Conservation (phyloP, 257 asterid species). For the Ilex asprella region DNA sequence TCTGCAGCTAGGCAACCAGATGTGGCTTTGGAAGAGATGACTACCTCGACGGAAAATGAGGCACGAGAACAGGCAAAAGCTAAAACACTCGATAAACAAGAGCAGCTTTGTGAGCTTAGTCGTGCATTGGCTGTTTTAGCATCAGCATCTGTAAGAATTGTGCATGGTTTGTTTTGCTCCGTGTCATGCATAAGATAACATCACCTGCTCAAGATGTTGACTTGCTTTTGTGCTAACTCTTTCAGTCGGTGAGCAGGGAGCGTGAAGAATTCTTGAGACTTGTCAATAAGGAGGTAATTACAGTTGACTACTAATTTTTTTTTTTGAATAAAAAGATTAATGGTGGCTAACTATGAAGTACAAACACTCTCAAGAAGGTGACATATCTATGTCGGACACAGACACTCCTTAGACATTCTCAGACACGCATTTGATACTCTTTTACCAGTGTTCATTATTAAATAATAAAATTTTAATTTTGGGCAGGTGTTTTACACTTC, state of each 20-base stretch:
- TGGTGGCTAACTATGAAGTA: too few species aligned
- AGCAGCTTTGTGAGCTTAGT: constrained; percentile 86
- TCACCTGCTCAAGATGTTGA: constrained; percentile 17
- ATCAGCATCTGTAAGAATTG: constrained; percentile 75
- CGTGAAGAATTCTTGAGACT: constrained; percentile 94
- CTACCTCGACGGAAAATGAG: constrained; percentile 62
- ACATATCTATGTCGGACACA: too few species aligned
- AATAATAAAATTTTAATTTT: too few species aligned
- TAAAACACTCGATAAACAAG: constrained; percentile 67
- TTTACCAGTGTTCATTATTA: too few species aligned
- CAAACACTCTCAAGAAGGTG: too few species aligned
- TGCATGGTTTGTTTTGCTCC: constrained; percentile 9
- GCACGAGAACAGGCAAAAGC: constrained; percentile 45
- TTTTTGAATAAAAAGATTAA: too few species aligned
- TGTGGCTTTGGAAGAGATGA: constrained; percentile 93
- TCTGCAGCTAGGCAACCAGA: constrained; percentile 58
- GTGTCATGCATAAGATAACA: constrained; percentile 14
- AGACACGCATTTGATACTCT: too few species aligned
- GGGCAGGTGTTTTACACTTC: too few species aligned
- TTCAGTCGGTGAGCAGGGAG: constrained; percentile 96
- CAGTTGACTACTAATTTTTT: constrained; percentile 8
- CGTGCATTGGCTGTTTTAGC: constrained; percentile 93
- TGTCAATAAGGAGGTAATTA: constrained; percentile 86
- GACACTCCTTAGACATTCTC: too few species aligned
- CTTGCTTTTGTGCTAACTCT: constrained; percentile 22